Evolutionary conservation across 2,329 filamentous ascomycete genomes (phyloP), one percentile per base, ranked within the genome.

Genomic region (Aphanocladium album): DNA sequence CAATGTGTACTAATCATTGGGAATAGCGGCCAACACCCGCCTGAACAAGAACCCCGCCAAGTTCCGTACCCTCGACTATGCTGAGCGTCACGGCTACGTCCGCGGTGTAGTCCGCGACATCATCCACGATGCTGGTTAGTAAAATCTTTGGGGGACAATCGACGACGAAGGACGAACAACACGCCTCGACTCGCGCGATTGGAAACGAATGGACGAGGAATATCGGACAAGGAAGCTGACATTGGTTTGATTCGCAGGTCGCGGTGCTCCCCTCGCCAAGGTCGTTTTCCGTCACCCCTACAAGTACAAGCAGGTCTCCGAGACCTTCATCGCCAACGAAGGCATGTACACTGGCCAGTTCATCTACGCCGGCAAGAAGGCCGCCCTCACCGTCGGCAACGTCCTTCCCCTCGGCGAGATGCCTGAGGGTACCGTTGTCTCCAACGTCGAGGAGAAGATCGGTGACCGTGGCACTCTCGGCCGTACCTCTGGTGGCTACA

Each of bases 281-380:
- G 93, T 99, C 76, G 83, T 87, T 73, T 99, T 99, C 91, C 93
- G 95, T 74, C 90, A 96, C 82, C 92, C 95, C 74, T 99, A 99
- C 89, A 87, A 88, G 81, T 98, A 91, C 90, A 96, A 96, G 89
- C 89, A 93, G 78, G 83, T 92, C 79, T 93, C 89, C 80, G 93
- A 99, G 89, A 99, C 95, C 72, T 97, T 99, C 89, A 99, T 99
- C 77, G 95, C 95, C 82, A 99, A 98, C 84, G 95, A 98, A 86
- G 95, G 95, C 84, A 97, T 98, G 93, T 99, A 98, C 91, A 97
- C 95, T 70, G 95, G 95, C 79, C 95, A 99, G 83, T 99, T 99
- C 87, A 92, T 99, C 89, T 99, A 99, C 83, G 95, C 93, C 77
- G 95, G 95, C 79, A 99, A 99, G 91, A 95, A 96, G 83, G 95